These are phyloP conservation scores for Cutaneotrichosporon mucoides DNA, from an alignment of 1,284 basidiomycete genomes.

Conservation along the genomic window DNA sequence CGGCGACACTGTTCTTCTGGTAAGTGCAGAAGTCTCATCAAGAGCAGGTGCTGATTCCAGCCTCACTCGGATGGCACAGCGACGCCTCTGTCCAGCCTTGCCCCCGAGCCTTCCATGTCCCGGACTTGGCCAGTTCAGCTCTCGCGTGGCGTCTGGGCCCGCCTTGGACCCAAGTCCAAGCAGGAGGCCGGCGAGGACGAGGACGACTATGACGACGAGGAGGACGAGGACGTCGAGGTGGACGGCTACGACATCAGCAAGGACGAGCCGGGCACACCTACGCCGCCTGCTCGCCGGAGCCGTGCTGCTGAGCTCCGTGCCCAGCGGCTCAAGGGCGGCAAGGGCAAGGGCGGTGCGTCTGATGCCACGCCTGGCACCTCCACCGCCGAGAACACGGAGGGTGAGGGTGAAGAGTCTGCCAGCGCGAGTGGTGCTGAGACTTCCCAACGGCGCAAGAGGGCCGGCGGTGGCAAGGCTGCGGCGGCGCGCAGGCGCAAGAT, in stretches of 20 bases:
- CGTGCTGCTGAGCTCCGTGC: slow-evolving; percentile 22
- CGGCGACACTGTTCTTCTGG: slow-evolving; percentile 44
- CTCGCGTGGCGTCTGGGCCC: neutral
- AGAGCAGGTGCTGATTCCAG: slow-evolving; percentile 22
- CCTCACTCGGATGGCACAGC: slow-evolving; percentile 42
- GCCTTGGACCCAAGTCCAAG: slow-evolving; percentile 4
- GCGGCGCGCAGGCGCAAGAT: slow-evolving; percentile 43
- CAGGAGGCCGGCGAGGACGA: slow-evolving; percentile 15
- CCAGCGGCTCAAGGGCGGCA: slow-evolving; percentile 5
- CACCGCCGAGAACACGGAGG: neutral
- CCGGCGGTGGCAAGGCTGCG: slow-evolving; percentile 40
- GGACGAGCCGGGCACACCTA: neutral
- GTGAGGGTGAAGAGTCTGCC: neutral
- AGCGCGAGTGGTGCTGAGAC: slow-evolving; percentile 1
- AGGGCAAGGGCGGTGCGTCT: neutral
- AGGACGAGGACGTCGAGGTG: slow-evolving; percentile 10
- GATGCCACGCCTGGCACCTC: neutral
- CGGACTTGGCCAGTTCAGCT: slow-evolving; percentile 39
- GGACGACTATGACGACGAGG: slow-evolving; percentile 15
- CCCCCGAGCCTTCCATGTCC: slow-evolving; percentile 29
- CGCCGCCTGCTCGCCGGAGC: slow-evolving; percentile 1
- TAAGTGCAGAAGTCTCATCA: slow-evolving; percentile 21
- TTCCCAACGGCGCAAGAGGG: slow-evolving; percentile 30
- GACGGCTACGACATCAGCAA: slow-evolving; percentile 9
- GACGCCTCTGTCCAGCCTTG: slow-evolving; percentile 38